Conservation (phyloP, 257 asterid genomes). For the Mitragyna speciosa region DNA sequence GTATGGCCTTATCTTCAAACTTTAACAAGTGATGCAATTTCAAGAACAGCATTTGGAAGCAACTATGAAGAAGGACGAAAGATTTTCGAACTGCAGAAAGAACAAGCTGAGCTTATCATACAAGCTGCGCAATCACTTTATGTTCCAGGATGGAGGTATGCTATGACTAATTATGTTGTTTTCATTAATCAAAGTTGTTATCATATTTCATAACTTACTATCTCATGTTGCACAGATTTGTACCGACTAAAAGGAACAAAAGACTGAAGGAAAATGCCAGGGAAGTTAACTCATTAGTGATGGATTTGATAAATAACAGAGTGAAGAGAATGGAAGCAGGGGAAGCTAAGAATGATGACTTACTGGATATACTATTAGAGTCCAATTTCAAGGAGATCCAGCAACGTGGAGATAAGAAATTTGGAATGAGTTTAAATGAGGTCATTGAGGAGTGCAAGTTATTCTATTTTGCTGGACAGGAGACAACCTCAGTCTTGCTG, state of each 20-base stretch:
- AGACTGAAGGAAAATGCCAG: no score
- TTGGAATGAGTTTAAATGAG: conserved; percentile 27
- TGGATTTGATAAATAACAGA: conserved; percentile 9
- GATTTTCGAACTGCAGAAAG: conserved; percentile 23
- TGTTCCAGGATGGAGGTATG: no score
- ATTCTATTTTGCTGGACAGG: conserved; percentile 38
- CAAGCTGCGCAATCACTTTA: no score
- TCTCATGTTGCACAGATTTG: no score
- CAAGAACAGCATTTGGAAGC: conserved; percentile 1
- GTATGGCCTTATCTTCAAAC: conserved; percentile 30
- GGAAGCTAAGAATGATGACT: conserved; percentile 14
- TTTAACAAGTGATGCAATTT: conserved; percentile 28
- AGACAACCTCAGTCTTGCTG: conserved; percentile 22
- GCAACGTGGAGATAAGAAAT: conserved; percentile 12
- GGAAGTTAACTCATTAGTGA: no score
- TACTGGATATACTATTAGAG: conserved; percentile 25
- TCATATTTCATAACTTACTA: no score
- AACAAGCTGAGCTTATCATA: no score
- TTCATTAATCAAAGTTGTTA: no score
- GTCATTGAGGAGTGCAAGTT: conserved; percentile 32
- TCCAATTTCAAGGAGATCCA: conserved; percentile 18
- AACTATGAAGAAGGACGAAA: no score
- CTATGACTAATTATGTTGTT: no score
- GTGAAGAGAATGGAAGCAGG: conserved; percentile 15
- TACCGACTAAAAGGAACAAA: no score